Evolutionary conservation across 345 rosid genomes (phyloP).

Genomic region (Brassica carinata): DNA sequence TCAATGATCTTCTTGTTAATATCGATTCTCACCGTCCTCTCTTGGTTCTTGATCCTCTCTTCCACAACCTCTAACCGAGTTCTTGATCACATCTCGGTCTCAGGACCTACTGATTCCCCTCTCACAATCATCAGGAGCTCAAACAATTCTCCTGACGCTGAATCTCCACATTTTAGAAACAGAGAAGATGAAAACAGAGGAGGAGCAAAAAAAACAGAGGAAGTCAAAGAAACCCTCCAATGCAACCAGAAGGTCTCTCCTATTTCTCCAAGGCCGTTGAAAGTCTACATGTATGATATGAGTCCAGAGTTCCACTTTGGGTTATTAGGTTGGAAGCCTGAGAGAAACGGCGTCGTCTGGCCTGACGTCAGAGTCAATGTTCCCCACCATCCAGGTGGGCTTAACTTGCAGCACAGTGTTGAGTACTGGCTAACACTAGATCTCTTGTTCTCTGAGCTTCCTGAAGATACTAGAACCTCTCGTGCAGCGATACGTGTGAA

Average conservation of each 20-base stretch:
- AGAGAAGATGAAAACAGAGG: conserved; percentile 40
- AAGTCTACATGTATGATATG: conserved; percentile 89
- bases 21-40: conserved; percentile 53
- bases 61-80: conserved; percentile 51
- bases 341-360: conserved; percentile 66
- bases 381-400: conserved; percentile 84
- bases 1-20: conserved; percentile 54
- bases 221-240: neutral
- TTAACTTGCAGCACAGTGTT: conserved; percentile 92
- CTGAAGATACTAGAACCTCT: conserved; percentile 46
- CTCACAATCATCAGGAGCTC: conserved; percentile 37
- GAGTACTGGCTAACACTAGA: conserved; percentile 95
- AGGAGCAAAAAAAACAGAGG: conserved; percentile 9
- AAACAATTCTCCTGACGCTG: conserved; percentile 15
- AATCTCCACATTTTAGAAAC: conserved; percentile 35
- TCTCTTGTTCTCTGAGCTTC: conserved; percentile 73
- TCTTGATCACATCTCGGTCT: conserved; percentile 42
- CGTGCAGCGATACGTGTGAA: conserved; percentile 68
- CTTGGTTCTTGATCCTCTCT: conserved; percentile 73
- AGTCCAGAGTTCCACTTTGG: conserved; percentile 87
- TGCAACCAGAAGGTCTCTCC: conserved; percentile 7
- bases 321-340: conserved; percentile 70
- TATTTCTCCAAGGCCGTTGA: conserved; percentile 43
- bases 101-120: conserved; percentile 37
- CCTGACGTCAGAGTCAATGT: conserved; percentile 63